These are phyloP conservation scores for Crassisporium funariophilum DNA, from an alignment of 768 basidiomycete genomes.

Conservation along the genomic window DNA sequence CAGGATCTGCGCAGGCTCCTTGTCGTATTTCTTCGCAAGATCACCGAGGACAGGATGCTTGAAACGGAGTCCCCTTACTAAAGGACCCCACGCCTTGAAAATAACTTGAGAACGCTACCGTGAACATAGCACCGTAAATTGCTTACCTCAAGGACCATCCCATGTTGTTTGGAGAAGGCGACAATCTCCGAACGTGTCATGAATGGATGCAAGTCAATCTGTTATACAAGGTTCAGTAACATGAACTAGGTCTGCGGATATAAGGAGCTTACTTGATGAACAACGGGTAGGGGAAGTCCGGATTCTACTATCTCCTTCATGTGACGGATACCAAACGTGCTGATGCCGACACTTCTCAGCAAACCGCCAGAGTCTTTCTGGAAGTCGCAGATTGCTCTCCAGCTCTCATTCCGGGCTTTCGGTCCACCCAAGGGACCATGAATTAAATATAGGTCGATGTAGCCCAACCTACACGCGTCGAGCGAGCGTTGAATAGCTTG, in stretches of 20 bases:
- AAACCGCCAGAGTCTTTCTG: conserved; percentile 53
- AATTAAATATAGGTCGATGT: conserved; percentile 73
- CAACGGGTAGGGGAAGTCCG: conserved; percentile 50
- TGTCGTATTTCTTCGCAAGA: conserved; percentile 55
- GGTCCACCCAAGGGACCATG: conserved; percentile 69
- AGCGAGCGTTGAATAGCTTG: conserved; percentile 57
- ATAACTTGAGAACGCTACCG: conserved; percentile 1
- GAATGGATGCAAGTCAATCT: conserved; percentile 69
- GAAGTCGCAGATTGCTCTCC: conserved; percentile 67
- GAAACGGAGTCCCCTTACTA: conserved; percentile 71
- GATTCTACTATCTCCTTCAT: conserved; percentile 51
- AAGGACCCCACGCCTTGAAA: conserved; percentile 69
- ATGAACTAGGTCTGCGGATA: conserved; percentile 3
- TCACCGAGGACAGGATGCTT: conserved; percentile 49
- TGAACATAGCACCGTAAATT: background rate
- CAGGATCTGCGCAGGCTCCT: conserved; percentile 59
- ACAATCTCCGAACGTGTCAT: conserved; percentile 69
- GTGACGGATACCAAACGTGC: conserved; percentile 61
- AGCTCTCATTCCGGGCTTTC: conserved; percentile 56
- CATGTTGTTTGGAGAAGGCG: conserved; percentile 53
- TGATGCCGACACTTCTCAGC: conserved; percentile 65
- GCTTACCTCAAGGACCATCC: conserved; percentile 64
- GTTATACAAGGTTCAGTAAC: conserved; percentile 8
- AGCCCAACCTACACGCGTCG: conserved; percentile 53
- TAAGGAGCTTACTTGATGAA: conserved; percentile 55